A percentile compares a stretch with the other conserved stretches of the same genome.
Conservation (phyloP, 768 basidiomycete genomes). For the Galerina marginata region DNA sequence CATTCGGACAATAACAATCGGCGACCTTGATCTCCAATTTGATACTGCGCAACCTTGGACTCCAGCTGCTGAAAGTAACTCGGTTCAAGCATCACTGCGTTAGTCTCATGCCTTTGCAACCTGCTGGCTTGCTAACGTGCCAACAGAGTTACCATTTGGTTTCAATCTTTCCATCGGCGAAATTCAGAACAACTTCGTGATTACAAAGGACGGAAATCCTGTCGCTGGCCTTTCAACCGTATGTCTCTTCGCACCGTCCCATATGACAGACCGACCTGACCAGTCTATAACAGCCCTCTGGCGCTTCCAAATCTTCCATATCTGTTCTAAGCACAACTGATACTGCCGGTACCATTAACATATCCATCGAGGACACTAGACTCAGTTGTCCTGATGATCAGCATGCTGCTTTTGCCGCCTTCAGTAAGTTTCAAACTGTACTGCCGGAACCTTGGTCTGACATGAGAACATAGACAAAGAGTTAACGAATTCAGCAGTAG, state of each 20-base stretch:
- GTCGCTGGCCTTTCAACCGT: constrained; percentile 70
- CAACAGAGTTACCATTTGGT: constrained; percentile 70
- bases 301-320: constrained; percentile 68
- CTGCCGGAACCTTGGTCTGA: not conserved
- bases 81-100: constrained; percentile 66
- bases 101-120: constrained; percentile 22
- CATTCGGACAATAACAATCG: constrained; percentile 68
- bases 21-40: constrained; percentile 62
- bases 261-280: not conserved
- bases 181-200: constrained; percentile 70
- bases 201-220: constrained; percentile 53
- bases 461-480: constrained; percentile 47
- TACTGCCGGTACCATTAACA: constrained; percentile 69
- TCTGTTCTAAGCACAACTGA: constrained; percentile 54
- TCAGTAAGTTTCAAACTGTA: constrained; percentile 49
- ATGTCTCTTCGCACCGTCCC: constrained; percentile 5
- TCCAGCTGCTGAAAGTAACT: constrained; percentile 60
- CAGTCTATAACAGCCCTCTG: constrained; percentile 49
- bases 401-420: constrained; percentile 58
- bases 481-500: constrained; percentile 53
- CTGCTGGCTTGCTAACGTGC: not conserved
- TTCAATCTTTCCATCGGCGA: constrained; percentile 62
- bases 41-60: constrained; percentile 58
- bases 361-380: constrained; percentile 59
- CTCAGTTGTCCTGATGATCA: constrained; percentile 52